Percentiles rank a stretch among this genome's conserved stretches.
Evolutionary conservation across 2,329 filamentous ascomycete species (phyloP).

Genomic region (Sporothrix globosa): DNA sequence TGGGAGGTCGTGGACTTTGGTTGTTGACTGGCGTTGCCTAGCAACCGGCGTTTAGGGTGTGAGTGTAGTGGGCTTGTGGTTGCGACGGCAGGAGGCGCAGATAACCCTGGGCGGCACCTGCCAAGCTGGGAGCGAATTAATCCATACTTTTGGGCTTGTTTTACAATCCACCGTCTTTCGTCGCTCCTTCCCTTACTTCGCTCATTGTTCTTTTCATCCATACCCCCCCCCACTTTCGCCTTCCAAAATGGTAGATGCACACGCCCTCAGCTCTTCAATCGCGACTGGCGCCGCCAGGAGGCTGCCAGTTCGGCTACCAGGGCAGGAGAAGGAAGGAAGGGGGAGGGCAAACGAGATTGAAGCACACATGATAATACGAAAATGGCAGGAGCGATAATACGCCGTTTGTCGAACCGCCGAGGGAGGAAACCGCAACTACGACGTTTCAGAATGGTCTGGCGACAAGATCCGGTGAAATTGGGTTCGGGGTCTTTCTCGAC

Average conservation of each 20-base stretch:
- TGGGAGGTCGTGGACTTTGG: constrained; percentile 5
- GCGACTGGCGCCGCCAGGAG: constrained; percentile 3
- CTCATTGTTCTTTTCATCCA: neutral
- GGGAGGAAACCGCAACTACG: neutral
- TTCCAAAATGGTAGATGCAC: constrained; percentile 8
- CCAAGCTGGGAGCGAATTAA: constrained; percentile 19
- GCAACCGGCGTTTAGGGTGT: constrained; percentile 32
- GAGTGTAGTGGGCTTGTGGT: constrained; percentile 3
- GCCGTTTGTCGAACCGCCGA: neutral
- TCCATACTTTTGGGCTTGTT: constrained; percentile 11
- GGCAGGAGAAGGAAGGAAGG: neutral
- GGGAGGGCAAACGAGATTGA: constrained; percentile 18
- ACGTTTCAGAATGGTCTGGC: too few relatives aligned
- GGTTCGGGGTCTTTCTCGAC: neutral
- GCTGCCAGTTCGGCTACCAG: constrained; percentile 16
- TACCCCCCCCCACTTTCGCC: constrained; percentile 11
- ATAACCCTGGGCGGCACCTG: constrained; percentile 10
- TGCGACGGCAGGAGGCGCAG: constrained; percentile 6
- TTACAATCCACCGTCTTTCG: constrained; percentile 17
- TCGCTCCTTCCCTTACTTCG: constrained; percentile 22
- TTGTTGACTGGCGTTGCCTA: constrained; percentile 37
- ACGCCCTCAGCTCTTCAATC: constrained; percentile 30
- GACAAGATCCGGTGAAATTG: neutral
- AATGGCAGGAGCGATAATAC: neutral
- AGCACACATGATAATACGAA: constrained; percentile 17